phyloP scores from a whole-genome alignment of 805 yeast species.

The Pichia kluyveri region DNA sequence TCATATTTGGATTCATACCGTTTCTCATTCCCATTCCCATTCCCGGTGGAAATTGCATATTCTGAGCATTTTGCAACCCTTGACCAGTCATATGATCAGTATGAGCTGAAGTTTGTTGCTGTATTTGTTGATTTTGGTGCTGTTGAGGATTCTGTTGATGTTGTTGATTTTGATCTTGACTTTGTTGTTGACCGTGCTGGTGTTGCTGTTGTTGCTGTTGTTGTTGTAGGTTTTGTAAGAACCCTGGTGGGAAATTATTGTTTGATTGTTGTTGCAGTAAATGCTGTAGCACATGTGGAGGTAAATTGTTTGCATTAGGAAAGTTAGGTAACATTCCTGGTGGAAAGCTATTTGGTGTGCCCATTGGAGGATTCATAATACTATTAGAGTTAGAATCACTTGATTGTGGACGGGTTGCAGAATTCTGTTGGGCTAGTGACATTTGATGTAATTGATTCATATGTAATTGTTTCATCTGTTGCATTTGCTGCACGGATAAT shows the following conservation, averaged over 20 bases:
- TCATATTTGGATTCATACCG: background rate
- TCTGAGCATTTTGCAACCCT: background rate
- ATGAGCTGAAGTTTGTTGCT: background rate
- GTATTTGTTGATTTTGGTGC: too few species aligned
- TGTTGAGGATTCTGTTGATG: background rate
- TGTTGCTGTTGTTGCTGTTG: background rate
- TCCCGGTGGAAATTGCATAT: background rate
- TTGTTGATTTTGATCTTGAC: background rate
- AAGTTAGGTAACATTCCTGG: background rate
- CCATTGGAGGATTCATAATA: background rate
- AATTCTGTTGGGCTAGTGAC: background rate
- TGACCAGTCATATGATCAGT: too few species aligned
- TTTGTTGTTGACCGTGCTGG: background rate
- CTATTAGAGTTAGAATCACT: too few species aligned
- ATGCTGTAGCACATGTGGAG: slow-evolving; percentile 2
- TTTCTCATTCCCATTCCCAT: background rate
- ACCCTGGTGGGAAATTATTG: too few species aligned
- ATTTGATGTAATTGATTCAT: background rate
- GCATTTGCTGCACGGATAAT: background rate
- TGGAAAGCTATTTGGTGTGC: background rate
- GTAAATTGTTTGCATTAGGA: background rate
- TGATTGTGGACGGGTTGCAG: background rate
- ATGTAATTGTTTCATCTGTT: background rate
- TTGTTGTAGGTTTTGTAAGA: background rate
- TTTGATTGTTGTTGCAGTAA: background rate